Conservation (phyloP, 768 basidiomycete species). For the Lepiota subincarnata region DNA sequence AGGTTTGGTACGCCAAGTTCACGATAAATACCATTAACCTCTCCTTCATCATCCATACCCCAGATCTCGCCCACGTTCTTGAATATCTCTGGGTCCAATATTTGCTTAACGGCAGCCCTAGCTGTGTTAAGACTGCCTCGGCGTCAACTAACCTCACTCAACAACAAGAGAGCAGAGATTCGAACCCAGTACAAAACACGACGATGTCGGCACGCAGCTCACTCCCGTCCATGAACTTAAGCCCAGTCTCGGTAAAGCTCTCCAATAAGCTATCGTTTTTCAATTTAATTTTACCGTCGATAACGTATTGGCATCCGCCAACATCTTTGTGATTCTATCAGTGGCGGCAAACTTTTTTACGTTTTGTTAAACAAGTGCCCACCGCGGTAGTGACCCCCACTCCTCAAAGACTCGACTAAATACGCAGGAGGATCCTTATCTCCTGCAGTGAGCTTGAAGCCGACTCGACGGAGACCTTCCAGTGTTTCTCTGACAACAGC, state of each 20-base stretch:
- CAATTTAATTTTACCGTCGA: constrained; percentile 63
- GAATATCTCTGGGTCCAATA: constrained; percentile 42
- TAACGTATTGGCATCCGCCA: constrained; percentile 52
- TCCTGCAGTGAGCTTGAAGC: constrained; percentile 13
- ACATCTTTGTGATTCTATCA: constrained; percentile 33
- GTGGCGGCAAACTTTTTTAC: neutral
- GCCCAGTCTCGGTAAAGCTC: constrained; percentile 34
- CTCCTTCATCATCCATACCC: constrained; percentile 63
- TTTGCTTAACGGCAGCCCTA: constrained; percentile 28
- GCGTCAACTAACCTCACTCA: constrained; percentile 21
- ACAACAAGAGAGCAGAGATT: constrained; percentile 44
- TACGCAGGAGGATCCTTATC: constrained; percentile 10
- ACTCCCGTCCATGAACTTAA: constrained; percentile 43
- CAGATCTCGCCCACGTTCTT: constrained; percentile 46
- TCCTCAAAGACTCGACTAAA: constrained; percentile 3
- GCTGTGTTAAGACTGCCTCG: constrained; percentile 39
- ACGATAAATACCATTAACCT: constrained; percentile 41
- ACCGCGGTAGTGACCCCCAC: constrained; percentile 16
- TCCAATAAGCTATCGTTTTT: constrained; percentile 50
- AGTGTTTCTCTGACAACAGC: constrained; percentile 6
- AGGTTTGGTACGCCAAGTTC: constrained; percentile 28
- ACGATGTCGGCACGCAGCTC: constrained; percentile 37
- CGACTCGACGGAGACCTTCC: constrained; percentile 11
- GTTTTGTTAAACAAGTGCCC: neutral
- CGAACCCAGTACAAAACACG: constrained; percentile 17